phyloP scores from a whole-genome alignment of 192 early-diverging fungal species.

The Umbelopsis sp. region DNA sequence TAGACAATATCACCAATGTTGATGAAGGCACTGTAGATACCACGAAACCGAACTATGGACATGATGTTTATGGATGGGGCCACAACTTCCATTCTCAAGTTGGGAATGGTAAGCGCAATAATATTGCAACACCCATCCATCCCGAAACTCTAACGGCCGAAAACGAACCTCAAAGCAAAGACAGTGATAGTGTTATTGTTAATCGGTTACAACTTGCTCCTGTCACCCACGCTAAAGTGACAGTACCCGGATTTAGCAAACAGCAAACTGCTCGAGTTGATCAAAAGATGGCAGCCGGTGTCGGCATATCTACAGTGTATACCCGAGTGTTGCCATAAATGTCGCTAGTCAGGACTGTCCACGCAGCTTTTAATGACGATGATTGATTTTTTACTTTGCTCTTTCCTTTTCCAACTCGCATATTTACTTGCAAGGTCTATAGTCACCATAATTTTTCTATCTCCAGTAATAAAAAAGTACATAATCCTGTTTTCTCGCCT shows the following conservation, averaged over 20 bases:
- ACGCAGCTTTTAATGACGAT: not conserved
- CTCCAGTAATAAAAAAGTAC: too few species aligned
- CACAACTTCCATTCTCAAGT: conserved; percentile 44
- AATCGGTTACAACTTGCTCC: conserved; percentile 43
- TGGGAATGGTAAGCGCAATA: conserved; percentile 40
- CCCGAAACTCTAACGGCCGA: conserved; percentile 37
- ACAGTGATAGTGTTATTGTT: not conserved
- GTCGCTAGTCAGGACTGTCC: not conserved
- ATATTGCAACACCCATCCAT: conserved; percentile 37
- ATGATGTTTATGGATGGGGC: conserved; percentile 47
- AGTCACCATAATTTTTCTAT: too few species aligned
- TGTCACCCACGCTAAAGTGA: conserved; percentile 5
- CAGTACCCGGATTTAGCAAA: not conserved
- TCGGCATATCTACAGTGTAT: conserved; percentile 40
- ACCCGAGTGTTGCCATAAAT: not conserved
- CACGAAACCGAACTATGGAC: conserved; percentile 30
- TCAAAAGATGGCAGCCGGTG: conserved; percentile 40
- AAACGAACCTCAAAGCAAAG: conserved; percentile 11
- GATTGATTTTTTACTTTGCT: too few species aligned
- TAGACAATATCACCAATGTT: conserved; percentile 39
- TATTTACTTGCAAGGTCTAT: too few species aligned
- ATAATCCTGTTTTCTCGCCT: too few species aligned
- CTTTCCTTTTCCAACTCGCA: too few species aligned
- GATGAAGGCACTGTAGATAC: not conserved
- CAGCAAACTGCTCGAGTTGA: conserved; percentile 22